Conservation (phyloP, 208 protist species). For the Leishmania aethiopica region DNA sequence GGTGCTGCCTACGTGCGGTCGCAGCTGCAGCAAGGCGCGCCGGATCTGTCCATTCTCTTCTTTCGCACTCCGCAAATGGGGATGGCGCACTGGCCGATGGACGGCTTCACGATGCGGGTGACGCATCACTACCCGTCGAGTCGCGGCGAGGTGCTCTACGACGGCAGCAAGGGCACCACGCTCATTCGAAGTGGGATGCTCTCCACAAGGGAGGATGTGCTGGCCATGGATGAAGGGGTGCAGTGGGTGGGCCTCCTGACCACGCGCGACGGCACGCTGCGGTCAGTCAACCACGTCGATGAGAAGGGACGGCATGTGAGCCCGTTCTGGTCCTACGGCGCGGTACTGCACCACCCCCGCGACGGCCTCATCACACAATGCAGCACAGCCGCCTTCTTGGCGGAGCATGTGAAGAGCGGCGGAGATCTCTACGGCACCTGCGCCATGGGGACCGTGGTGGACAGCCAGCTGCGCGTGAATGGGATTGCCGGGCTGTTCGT, state of each 20-base stretch:
- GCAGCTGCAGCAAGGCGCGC: slow-evolving; percentile 14
- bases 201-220: slow-evolving; percentile 52
- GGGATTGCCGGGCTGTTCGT: slow-evolving; percentile 64
- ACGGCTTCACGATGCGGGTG: slow-evolving; percentile 70
- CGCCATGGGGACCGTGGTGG: slow-evolving; percentile 69
- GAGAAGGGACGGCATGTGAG: slow-evolving; percentile 32
- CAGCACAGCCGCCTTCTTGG: slow-evolving; percentile 62
- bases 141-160: slow-evolving; percentile 50
- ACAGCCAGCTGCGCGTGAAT: slow-evolving; percentile 47
- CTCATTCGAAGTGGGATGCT: slow-evolving; percentile 54
- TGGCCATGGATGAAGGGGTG: slow-evolving; percentile 74
- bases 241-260: slow-evolving; percentile 74
- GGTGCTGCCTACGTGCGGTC: slow-evolving; percentile 66
- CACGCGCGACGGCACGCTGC: slow-evolving; percentile 32
- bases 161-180: slow-evolving; percentile 9
- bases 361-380: slow-evolving; percentile 45
- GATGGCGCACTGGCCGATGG: slow-evolving; percentile 33
- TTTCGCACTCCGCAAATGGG: slow-evolving; percentile 66
- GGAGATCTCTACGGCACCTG: slow-evolving; percentile 75
- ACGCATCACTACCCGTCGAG: slow-evolving; percentile 71
- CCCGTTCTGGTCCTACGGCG: slow-evolving; percentile 60
- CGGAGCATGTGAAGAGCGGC: slow-evolving; percentile 39
- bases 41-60: slow-evolving; percentile 66
- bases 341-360: slow-evolving; percentile 40
- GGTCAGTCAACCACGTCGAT: slow-evolving; percentile 48